Evolutionary conservation across 805 yeast species (phyloP).

Genomic region (Starmerella vitae): DNA sequence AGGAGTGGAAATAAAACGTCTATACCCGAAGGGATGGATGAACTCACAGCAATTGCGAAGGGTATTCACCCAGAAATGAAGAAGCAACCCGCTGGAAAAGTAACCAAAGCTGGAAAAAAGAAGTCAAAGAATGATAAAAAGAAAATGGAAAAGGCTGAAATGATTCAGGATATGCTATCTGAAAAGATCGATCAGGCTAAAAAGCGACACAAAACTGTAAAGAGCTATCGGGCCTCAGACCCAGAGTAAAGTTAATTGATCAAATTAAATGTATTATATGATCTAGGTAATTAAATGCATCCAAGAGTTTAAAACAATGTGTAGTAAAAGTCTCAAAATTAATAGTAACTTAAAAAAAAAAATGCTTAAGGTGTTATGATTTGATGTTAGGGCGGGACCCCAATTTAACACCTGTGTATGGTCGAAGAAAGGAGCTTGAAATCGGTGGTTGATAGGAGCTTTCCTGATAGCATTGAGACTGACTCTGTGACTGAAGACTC

Average conservation of each 20-base stretch:
- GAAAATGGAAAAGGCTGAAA: conserved; percentile 18
- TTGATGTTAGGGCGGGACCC: too few species aligned
- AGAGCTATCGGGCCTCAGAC: conserved; percentile 17
- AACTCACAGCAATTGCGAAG: conserved; percentile 10
- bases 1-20: conserved; percentile 2
- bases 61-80: conserved; percentile 12
- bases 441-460: conserved; percentile 65
- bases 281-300: too few species aligned
- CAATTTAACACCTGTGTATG: too few species aligned
- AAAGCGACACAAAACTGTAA: conserved; percentile 20
- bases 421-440: not conserved
- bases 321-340: too few species aligned
- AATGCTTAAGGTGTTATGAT: too few species aligned
- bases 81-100: not conserved
- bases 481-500: conserved; percentile 62
- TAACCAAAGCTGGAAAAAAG: conserved; percentile 2
- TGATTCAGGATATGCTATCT: conserved; percentile 21
- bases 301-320: too few species aligned
- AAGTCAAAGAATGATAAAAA: conserved; percentile 15
- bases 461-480: conserved; percentile 60
- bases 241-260: conserved; percentile 4
- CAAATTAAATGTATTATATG: too few species aligned
- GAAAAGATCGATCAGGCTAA: conserved; percentile 24
- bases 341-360: too few species aligned
- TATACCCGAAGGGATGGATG: conserved; percentile 9